Base-by-base conservation (phyloP, 2,329 filamentous ascomycete species). In the Apiospora kogelbergensis region DNA sequence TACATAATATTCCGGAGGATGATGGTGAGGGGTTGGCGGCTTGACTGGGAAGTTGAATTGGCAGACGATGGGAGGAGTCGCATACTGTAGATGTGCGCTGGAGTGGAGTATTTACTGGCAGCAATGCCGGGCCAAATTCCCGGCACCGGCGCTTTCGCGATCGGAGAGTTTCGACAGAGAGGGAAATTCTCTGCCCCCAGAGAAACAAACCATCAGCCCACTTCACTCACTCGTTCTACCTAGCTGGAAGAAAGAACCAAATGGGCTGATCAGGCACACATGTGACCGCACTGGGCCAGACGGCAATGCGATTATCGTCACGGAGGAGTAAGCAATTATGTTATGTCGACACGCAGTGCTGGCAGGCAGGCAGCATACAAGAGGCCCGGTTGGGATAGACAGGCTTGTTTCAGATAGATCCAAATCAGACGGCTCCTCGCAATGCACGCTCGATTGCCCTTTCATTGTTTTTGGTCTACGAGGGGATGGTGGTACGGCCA, bases 51-150 rank as follows among this genome's bases (percentile, higher is more conserved):
- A 60, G 7, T 33, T 26, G 46, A 53, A 53, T 33, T 24, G 26
- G 26, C 48, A 30, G 48, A 30, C 30, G 48, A 20, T 33, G 6
- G 24, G 17, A 37, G 24, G 17, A 37, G 30, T n/a, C 40, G 11
- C 3, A 15, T 42, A 24, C n/a, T 17, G 24, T 30, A 15, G 20
- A 37, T 33, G 30, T 53, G 46, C 46, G 46, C 46, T 17, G 3
- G 20, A 37, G 53, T 60, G 53, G 53, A 60, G 30, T n/a, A 60
- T 17, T 11, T 3, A n/a, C 44, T 45, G 63, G 15, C 41, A 65
- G 63, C 15, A 30, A 30, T 65, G 63, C 63, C 63, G 63, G 63
- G 41, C 37, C 24, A 42, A 65, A 65, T 45, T 45, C 30, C 63
- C 63, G 63, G 63, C 41, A 65, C 41, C 63, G 41, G 63, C 41